A percentile compares a stretch with the other conserved stretches of the same genome.
These are phyloP conservation scores for Tilletia caries DNA, from an alignment of 1,284 basidiomycete genomes.

Conservation along the genomic window DNA sequence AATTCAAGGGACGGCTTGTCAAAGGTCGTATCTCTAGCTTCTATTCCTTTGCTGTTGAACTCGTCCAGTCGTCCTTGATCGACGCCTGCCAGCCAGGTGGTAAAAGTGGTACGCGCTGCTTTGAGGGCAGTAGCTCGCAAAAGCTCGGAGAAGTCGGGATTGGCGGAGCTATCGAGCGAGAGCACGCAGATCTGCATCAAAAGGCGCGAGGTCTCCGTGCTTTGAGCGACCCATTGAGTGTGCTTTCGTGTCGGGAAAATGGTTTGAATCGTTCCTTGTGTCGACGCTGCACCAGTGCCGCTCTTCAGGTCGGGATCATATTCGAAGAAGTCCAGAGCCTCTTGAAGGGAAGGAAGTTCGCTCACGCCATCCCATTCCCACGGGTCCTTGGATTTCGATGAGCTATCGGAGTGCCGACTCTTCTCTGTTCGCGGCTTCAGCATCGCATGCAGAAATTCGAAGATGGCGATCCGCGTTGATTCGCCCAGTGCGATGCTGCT, in stretches of 20 bases:
- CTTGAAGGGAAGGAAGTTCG: constrained; percentile 40
- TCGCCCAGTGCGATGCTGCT: neutral
- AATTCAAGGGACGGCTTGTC: neutral
- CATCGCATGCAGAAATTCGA: neutral
- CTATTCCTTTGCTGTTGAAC: neutral
- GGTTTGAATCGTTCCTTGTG: neutral
- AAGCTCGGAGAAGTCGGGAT: neutral
- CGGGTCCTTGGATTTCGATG: constrained; percentile 7
- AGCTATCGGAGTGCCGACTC: neutral
- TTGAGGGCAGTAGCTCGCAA: neutral
- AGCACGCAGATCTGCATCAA: constrained; percentile 9
- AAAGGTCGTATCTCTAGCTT: neutral
- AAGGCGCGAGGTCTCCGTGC: neutral
- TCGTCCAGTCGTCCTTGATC: neutral
- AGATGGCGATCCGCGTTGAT: neutral
- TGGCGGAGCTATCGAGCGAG: neutral
- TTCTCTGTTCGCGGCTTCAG: neutral
- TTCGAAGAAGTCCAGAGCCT: constrained; percentile 16
- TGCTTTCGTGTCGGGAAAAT: neutral
- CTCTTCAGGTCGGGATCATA: constrained; percentile 6
- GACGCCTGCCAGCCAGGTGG: neutral
- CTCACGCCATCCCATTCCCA: constrained; percentile 53
- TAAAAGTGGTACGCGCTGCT: neutral
- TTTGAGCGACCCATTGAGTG: neutral
- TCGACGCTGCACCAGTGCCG: neutral